phyloP scores from a whole-genome alignment of 345 rosid genomes.

The Sonneratia alba region DNA sequence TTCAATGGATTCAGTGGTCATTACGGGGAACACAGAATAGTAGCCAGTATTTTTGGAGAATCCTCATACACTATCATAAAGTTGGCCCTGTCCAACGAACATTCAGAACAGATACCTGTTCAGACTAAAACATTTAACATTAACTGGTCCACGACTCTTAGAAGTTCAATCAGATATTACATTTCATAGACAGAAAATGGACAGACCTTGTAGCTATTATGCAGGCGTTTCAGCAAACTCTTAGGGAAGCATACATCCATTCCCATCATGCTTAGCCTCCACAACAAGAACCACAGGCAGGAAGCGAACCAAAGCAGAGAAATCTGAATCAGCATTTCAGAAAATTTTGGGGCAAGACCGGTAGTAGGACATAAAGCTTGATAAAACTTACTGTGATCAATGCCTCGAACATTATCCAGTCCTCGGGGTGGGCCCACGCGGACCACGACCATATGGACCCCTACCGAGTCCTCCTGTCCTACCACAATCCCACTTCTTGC shows the following conservation, averaged over 20 bases:
- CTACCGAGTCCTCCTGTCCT: conserved; percentile 74
- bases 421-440: conserved; percentile 74
- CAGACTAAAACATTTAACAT: neutral
- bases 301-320: conserved; percentile 39
- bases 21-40: too few species aligned
- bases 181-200: neutral
- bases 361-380: neutral
- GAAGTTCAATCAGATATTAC: neutral
- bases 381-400: conserved; percentile 49
- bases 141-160: too few species aligned
- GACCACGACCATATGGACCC: conserved; percentile 55
- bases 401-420: conserved; percentile 63
- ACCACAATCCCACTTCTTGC: conserved; percentile 83
- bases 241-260: neutral
- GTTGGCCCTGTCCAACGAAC: too few species aligned
- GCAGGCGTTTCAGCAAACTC: neutral
- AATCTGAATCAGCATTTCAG: neutral
- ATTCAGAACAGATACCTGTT: too few species aligned
- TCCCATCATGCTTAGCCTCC: conserved; percentile 12
- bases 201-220: neutral
- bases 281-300: conserved; percentile 82
- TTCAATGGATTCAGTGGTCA: too few species aligned
- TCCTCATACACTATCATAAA: too few species aligned
- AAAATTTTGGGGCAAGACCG: neutral
- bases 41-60: too few species aligned